These are phyloP conservation scores for Nicotiana undulata DNA, from an alignment of 257 asterid species.

Conservation along the genomic window DNA sequence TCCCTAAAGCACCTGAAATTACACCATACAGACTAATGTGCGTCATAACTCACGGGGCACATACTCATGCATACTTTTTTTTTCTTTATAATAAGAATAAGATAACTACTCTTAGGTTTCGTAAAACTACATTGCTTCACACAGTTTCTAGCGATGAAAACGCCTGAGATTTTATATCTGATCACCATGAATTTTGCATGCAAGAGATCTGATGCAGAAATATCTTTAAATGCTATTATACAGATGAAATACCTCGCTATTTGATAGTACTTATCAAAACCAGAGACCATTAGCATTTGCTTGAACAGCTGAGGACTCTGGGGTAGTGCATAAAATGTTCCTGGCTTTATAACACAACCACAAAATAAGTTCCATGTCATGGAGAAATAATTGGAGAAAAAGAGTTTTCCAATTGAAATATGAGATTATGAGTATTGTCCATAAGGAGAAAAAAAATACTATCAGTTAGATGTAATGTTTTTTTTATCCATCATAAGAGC, in stretches of 20 bases:
- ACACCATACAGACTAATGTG: neutral
- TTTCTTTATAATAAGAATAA: neutral
- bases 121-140: neutral
- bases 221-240: neutral
- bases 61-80: neutral
- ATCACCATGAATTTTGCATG: neutral
- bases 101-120: neutral
- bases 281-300: slow-evolving; percentile 99
- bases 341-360: slow-evolving; percentile 62
- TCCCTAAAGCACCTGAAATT: slow-evolving; percentile 83
- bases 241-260: slow-evolving; percentile 67
- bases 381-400: slow-evolving; percentile 15
- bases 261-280: slow-evolving; percentile 89
- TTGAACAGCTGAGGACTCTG: slow-evolving; percentile 99
- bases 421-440: neutral
- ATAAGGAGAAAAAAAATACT: neutral
- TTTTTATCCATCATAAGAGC: neutral
- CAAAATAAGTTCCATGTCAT: slow-evolving; percentile 24
- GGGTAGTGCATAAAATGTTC: slow-evolving; percentile 94
- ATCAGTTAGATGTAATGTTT: neutral
- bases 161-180: neutral
- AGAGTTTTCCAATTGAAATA: neutral
- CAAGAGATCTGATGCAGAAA: neutral
- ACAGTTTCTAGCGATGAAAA: neutral
- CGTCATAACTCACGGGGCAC: neutral